phyloP scores from a whole-genome alignment of 768 basidiomycete genomes.

The Lentinula aciculospora region DNA sequence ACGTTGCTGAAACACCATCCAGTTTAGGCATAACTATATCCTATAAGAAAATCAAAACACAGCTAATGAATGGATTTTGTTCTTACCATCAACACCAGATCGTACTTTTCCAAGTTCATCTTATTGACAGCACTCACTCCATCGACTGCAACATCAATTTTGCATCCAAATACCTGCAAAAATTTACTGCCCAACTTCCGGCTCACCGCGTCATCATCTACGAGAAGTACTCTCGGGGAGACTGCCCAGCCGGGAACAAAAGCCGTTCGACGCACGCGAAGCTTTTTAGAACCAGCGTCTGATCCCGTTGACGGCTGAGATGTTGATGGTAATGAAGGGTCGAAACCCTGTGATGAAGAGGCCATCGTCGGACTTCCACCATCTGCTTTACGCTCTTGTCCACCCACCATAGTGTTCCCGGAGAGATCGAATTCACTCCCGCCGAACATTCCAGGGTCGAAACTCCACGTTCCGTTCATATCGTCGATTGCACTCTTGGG shows the following conservation, averaged over 20 bases:
- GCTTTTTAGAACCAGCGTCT: conserved; percentile 28
- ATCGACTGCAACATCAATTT: conserved; percentile 91
- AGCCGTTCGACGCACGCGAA: conserved; percentile 69
- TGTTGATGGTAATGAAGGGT: conserved; percentile 26
- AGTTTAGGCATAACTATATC: conserved; percentile 94
- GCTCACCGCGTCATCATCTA: conserved; percentile 94
- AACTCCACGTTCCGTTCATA: conserved; percentile 56
- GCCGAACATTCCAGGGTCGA: conserved; percentile 27
- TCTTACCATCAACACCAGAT: conserved; percentile 86
- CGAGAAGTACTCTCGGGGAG: conserved; percentile 84
- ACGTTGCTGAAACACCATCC: conserved; percentile 87
- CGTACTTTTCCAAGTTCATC: conserved; percentile 96
- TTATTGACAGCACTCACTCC: conserved; percentile 89
- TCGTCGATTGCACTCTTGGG: conserved; percentile 49
- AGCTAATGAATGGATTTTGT: not conserved
- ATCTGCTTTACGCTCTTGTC: conserved; percentile 3
- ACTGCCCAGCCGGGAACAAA: conserved; percentile 91
- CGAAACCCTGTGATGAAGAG: conserved; percentile 29
- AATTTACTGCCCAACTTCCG: conserved; percentile 88
- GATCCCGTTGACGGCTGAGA: conserved; percentile 13
- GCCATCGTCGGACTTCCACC: conserved; percentile 4
- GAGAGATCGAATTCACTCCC: conserved; percentile 18
- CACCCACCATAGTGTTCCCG: conserved; percentile 11
- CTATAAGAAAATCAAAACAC: conserved; percentile 27
- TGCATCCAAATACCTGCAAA: conserved; percentile 91